Evolutionary conservation across 176 grass and related monocot species (phyloP), one percentile per base, ranked within the genome.

Genomic region (Oryza australiensis): DNA sequence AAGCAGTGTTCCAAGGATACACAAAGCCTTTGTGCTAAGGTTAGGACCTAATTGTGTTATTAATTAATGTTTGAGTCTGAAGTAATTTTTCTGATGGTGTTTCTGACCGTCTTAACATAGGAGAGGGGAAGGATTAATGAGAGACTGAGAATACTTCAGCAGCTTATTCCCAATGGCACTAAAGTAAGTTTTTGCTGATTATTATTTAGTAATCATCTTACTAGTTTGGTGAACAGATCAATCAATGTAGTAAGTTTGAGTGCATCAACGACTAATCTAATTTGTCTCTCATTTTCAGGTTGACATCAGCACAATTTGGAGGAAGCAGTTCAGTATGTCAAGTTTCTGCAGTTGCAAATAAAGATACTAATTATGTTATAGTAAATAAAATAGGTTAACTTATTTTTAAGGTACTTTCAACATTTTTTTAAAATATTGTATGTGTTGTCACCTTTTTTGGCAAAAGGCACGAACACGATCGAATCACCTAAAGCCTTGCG

Each of bases 221-320:
- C 30, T 38, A 33, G 2, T 14, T 26, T 26, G 15, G 10, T 62
- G 18, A 45, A 62, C 7, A 41, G 48, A 45, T 26, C 7, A 41
- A 37, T 62, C 11, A 2, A 18, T 62, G 0, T 18, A 45, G 43
- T 5, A 78, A 35, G 33, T 5, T 34, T 7, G 3, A 26, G 13
- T 24, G 27, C 18, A 64, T 48, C 8, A 62, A 29, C 28, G 51
- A 49, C 8, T 55, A 55, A n/a, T 15, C 1, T 30, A 71, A 69
- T 80, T 2, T 57, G 51, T 55, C 29, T 9, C 64, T 26, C 22
- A 27, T 55, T 64, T 81, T 30, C 71, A 89, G 87, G 82, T 89
- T 76, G 87, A 81, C 72, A 89, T 89, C 55, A 76, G 82, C 82
- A 89, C 87, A 65, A 89, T 85, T 49, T 89, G 24, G 77, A 89